Evolutionary conservation across 2,329 filamentous ascomycete species (phyloP).

Genomic region (Apiospora marii): DNA sequence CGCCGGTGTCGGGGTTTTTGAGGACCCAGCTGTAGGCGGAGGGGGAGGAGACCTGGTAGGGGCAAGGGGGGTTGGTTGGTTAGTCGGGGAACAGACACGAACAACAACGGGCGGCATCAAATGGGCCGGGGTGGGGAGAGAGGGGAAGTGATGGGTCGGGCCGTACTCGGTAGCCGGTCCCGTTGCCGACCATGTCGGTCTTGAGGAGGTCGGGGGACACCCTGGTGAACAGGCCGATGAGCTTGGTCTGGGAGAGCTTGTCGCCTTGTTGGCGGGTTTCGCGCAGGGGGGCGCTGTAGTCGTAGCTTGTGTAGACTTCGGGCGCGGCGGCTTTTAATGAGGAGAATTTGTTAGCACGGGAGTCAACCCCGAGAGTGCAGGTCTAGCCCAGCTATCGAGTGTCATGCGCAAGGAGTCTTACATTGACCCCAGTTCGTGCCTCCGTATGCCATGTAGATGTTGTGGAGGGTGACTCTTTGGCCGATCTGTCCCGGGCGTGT

Average conservation of each 20-base stretch:
- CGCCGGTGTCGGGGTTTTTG: constrained; percentile 56
- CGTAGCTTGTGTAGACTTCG: constrained; percentile 56
- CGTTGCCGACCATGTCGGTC: constrained; percentile 62
- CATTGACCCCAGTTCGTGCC: constrained; percentile 64
- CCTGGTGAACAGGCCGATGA: constrained; percentile 61
- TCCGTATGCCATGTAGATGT: constrained; percentile 61
- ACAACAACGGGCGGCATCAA: no score
- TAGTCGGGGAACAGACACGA: not conserved
- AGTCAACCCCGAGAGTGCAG: not conserved
- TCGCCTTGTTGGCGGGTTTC: constrained; percentile 61
- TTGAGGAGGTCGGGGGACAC: constrained; percentile 58
- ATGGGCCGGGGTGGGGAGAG: not conserved
- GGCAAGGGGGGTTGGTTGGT: no score
- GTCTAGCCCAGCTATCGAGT: not conserved
- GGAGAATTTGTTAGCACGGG: constrained; percentile 21
- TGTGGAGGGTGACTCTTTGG: constrained; percentile 56
- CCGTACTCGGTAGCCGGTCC: constrained; percentile 50
- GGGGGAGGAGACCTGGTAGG: constrained; percentile 42
- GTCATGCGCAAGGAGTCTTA: constrained; percentile 19
- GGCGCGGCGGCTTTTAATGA: constrained; percentile 47
- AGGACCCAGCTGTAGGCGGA: constrained; percentile 60
- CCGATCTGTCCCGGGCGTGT: constrained; percentile 43
- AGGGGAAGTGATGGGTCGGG: not conserved
- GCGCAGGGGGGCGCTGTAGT: constrained; percentile 57
- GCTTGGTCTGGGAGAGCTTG: constrained; percentile 62